A percentile compares a stretch with the other conserved stretches of the same genome.
Conservation (phyloP, 169 alveolate species). For the Haemoproteus tartakovskyi region DNA sequence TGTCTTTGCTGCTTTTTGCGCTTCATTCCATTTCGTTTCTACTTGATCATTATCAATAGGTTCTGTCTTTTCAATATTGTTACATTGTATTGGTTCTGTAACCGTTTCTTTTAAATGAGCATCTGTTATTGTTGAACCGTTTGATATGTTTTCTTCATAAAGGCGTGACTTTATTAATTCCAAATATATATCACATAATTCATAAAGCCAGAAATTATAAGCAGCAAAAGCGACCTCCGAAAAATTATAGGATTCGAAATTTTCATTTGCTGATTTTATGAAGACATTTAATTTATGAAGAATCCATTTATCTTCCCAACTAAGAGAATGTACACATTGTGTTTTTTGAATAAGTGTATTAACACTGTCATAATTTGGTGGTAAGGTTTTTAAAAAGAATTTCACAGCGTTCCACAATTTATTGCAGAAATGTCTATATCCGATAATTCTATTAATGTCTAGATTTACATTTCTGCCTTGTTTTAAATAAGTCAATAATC, state of each 20-base stretch:
- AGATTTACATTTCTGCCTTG: slow-evolving; percentile 94
- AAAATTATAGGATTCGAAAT: slow-evolving; percentile 89
- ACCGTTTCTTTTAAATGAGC: background rate
- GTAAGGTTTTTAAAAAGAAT: slow-evolving; percentile 85
- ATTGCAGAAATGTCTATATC: slow-evolving; percentile 96
- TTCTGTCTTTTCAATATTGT: too few relatives aligned
- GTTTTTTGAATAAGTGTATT: slow-evolving; percentile 63
- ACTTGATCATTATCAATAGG: slow-evolving; percentile 54
- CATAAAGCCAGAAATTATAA: slow-evolving; percentile 95
- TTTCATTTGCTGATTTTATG: slow-evolving; percentile 76
- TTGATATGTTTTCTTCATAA: slow-evolving; percentile 3
- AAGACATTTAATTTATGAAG: slow-evolving; percentile 85
- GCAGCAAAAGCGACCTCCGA: slow-evolving; percentile 92
- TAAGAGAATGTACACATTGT: slow-evolving; percentile 63
- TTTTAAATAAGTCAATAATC: slow-evolving; percentile 90
- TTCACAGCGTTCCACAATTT: slow-evolving; percentile 97
- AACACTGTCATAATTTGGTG: slow-evolving; percentile 72
- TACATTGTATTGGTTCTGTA: background rate
- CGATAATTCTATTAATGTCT: slow-evolving; percentile 95
- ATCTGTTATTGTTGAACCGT: too few relatives aligned
- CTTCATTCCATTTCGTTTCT: slow-evolving; percentile 51
- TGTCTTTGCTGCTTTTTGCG: slow-evolving; percentile 67
- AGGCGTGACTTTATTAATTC: slow-evolving; percentile 91
- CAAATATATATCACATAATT: slow-evolving; percentile 95
- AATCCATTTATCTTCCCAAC: slow-evolving; percentile 95